Conservation (phyloP, 139 green algal genomes). For the Haematococcus lacustris region DNA sequence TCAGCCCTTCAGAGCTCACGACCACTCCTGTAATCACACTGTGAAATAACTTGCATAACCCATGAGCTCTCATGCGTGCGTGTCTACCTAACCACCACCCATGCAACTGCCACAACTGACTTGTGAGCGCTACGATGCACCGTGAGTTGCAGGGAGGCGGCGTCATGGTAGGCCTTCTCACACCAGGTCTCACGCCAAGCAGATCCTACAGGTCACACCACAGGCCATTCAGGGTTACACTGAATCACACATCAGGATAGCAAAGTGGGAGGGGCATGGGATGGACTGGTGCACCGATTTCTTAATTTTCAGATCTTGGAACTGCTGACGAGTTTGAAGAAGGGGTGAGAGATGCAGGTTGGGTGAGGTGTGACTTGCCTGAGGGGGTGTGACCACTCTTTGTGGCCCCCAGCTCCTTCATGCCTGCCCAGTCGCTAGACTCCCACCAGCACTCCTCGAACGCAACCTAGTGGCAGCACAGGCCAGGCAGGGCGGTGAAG, state of each 20-base stretch:
- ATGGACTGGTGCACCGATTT: too few species aligned
- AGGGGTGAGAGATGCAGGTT: not conserved
- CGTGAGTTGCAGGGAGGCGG: conserved; percentile 23
- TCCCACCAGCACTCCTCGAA: conserved; percentile 84
- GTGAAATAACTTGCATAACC: too few species aligned
- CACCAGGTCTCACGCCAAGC: conserved; percentile 76
- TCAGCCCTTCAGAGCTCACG: too few species aligned
- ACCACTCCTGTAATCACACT: too few species aligned
- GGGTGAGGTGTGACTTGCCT: conserved; percentile 12
- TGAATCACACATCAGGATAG: conserved; percentile 21
- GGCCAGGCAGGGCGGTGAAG: not conserved
- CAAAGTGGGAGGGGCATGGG: too few species aligned
- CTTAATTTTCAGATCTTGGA: not conserved
- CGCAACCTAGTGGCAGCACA: conserved; percentile 31
- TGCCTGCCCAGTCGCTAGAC: conserved; percentile 64
- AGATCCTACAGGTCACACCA: conserved; percentile 31
- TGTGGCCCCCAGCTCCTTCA: conserved; percentile 72
- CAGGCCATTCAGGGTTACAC: too few species aligned
- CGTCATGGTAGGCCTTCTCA: conserved; percentile 60
- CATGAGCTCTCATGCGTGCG: too few species aligned
- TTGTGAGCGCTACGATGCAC: too few species aligned
- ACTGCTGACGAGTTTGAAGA: not conserved
- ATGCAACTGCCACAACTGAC: too few species aligned
- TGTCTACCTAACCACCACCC: too few species aligned
- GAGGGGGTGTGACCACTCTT: conserved; percentile 49